A percentile compares a stretch with the other conserved stretches of the same genome.
Evolutionary conservation across 805 yeast species (phyloP).

Genomic region (Candida saitoana): DNA sequence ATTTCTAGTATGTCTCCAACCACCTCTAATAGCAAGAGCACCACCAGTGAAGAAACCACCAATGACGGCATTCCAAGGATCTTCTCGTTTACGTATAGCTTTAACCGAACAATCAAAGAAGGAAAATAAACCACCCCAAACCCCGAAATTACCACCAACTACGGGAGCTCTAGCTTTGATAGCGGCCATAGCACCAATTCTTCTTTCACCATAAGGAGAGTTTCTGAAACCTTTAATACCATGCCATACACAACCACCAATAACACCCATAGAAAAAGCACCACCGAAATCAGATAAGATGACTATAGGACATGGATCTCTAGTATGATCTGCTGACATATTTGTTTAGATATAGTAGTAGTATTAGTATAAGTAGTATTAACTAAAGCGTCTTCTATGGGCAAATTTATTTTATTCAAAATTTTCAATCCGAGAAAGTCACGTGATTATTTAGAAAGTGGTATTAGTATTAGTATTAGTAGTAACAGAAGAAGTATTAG

Average conservation of each 20-base stretch:
- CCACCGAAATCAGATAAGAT: slow-evolving; percentile 97
- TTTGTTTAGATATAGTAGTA: too few species aligned
- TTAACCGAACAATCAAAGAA: slow-evolving; percentile 94
- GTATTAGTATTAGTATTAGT: too few species aligned
- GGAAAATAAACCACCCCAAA: slow-evolving; percentile 98
- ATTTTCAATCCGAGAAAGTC: too few species aligned
- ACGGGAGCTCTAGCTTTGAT: slow-evolving; percentile 97
- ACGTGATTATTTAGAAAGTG: too few species aligned
- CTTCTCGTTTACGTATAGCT: slow-evolving; percentile 95
- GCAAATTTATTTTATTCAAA: not conserved
- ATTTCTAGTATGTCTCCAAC: slow-evolving; percentile 94
- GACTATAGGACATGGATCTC: slow-evolving; percentile 99
- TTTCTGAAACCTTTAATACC: slow-evolving; percentile 98
- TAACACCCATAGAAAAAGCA: slow-evolving; percentile 98
- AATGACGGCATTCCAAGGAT: slow-evolving; percentile 96
- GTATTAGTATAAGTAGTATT: too few species aligned
- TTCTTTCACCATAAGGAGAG: slow-evolving; percentile 95
- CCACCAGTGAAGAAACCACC: slow-evolving; percentile 99
- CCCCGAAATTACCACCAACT: slow-evolving; percentile 98
- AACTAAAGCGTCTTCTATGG: too few species aligned
- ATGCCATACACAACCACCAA: slow-evolving; percentile 99
- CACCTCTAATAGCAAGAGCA: slow-evolving; percentile 96
- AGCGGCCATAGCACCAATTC: slow-evolving; percentile 83
- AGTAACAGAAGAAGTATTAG: too few species aligned
- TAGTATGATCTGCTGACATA: slow-evolving; percentile 94